Conservation (phyloP, 352 stramenopile genomes). For the Globisporangium nunn region DNA sequence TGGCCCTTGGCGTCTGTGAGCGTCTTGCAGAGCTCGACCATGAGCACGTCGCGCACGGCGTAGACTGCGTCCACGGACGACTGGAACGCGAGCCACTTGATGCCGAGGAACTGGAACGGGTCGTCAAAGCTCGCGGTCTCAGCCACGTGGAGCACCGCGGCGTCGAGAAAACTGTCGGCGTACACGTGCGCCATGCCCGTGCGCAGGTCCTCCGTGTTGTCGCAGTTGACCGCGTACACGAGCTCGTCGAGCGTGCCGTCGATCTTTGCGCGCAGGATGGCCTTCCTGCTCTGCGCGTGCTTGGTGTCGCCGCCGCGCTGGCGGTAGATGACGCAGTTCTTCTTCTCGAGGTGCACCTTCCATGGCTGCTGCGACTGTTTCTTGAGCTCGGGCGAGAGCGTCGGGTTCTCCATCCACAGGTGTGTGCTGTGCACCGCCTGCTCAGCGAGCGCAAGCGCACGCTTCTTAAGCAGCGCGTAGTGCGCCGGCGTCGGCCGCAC, state of each 20-base stretch:
- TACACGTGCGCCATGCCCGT: constrained; percentile 58
- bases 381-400: constrained; percentile 35
- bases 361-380: constrained; percentile 58
- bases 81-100: constrained; percentile 76
- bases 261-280: constrained; percentile 57
- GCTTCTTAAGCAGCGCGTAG: constrained; percentile 22
- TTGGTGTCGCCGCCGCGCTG: constrained; percentile 30
- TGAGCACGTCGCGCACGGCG: constrained; percentile 49
- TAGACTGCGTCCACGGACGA: constrained; percentile 65
- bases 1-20: constrained; percentile 47
- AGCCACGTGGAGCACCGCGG: constrained; percentile 58
- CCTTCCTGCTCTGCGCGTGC: constrained; percentile 32
- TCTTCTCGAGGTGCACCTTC: constrained; percentile 69
- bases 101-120: constrained; percentile 58
- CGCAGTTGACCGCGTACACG: constrained; percentile 50
- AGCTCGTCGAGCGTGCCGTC: constrained; percentile 66
- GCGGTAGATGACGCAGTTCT: constrained; percentile 70
- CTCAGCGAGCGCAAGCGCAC: constrained; percentile 31
- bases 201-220: constrained; percentile 57
- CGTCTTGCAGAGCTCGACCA: constrained; percentile 58
- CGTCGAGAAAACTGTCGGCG: constrained; percentile 70
- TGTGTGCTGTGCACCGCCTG: constrained; percentile 30
- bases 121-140: constrained; percentile 37
- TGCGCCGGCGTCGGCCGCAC: constrained; percentile 25
- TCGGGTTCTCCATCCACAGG: constrained; percentile 73